Base-by-base conservation (phyloP, 1,284 basidiomycete genomes). In the Austroboletus novae-zelandiae region DNA sequence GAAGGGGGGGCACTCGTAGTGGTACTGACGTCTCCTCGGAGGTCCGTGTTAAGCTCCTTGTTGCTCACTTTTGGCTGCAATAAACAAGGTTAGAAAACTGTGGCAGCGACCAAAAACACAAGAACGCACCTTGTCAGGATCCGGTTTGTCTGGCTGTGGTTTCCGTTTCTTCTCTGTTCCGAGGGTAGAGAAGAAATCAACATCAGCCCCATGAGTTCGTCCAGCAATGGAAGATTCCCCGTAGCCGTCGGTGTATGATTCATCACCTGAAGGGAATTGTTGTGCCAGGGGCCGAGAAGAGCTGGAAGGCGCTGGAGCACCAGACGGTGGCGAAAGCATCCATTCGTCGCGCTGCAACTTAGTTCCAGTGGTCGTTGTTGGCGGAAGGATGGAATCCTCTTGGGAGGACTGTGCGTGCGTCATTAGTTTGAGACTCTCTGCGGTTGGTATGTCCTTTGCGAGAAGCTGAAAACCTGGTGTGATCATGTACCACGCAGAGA, bases 171-270 rank as follows among this genome's bases (percentile, higher is more conserved):
- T 74, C 64, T 89, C 90, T 6, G 81, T 89, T 9, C 94, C 94
- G 34, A 96, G 73, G 55, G 76, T 80, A 0, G 88, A 85, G 73
- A 97, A 96, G 70, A 97, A 94, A 67, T 96, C 93, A 23, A 86
- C 78, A 2, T 76, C 76, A 35, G 77, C 82, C 9, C 71, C 71
- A 43, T 75, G 59, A 6, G 73, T 80, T 9, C 84, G 76, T 43
- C 71, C 63, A 31, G 74, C 71, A 9, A 63, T 62, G 3, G 78
- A 71, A 1, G 77, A 64, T 41, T 89, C 86, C 14, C 84, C 88
- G 61, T 88, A 91, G 15, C 77, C 83, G 32, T 92, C 89, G 2
- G 83, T 86, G 47, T 87, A 69, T 7, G 78, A 73, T 29, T 82
- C 77, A 36, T 82, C 74, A 6, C 67, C 70, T 0, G 64, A 57